phyloP scores from a whole-genome alignment of 1,284 basidiomycete species.

The Athelia sp. region DNA sequence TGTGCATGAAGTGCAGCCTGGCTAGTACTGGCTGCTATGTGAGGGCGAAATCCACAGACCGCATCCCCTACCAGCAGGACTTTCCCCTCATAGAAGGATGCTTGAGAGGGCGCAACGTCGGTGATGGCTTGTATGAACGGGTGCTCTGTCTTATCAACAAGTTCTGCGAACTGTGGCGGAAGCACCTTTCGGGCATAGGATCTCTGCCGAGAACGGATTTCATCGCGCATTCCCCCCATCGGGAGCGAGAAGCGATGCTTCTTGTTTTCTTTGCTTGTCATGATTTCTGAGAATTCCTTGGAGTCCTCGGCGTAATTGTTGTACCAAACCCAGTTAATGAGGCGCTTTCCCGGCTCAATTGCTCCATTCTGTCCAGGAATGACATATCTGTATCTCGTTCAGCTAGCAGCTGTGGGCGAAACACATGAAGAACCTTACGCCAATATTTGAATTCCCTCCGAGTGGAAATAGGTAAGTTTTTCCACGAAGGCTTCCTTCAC shows the following conservation, averaged over 20 bases:
- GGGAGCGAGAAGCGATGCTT: background rate
- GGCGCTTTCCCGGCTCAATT: background rate
- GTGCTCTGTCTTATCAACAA: background rate
- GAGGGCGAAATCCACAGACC: background rate
- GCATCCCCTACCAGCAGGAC: background rate
- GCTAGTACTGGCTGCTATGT: background rate
- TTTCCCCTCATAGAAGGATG: background rate
- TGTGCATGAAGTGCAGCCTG: background rate
- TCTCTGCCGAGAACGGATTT: background rate
- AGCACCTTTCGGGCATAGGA: background rate
- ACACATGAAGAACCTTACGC: background rate
- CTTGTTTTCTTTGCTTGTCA: background rate
- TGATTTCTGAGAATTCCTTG: background rate
- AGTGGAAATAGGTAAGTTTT: background rate
- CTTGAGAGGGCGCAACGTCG: background rate
- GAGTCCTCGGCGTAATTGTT: background rate
- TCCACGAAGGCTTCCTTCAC: background rate
- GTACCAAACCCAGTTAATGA: slow-evolving; percentile 1
- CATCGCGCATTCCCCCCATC: background rate
- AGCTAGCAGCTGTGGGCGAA: background rate
- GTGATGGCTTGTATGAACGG: background rate
- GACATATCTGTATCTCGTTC: background rate
- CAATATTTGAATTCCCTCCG: background rate
- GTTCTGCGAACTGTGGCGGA: background rate
- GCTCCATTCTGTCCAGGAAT: background rate